Base-by-base conservation (phyloP, 257 asterid genomes). In the Primulina eburnea region DNA sequence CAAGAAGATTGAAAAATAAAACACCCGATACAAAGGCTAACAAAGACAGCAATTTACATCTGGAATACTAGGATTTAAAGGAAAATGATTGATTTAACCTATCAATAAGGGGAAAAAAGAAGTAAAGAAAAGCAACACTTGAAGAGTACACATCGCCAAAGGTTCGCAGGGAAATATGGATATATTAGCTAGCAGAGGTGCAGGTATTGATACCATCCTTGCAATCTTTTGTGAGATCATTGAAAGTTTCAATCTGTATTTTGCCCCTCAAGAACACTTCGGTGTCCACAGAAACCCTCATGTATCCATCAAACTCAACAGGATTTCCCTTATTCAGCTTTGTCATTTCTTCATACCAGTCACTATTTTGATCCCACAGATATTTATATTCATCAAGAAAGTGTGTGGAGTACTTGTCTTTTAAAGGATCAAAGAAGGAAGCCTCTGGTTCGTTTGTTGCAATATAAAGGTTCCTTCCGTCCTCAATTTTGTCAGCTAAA, bases 291-390 rank as follows among this genome's bases (percentile, higher is more conserved):
- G 86, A 75, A n/a, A 77, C 65, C 77, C 87, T 80, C 95, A 85
- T 88, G 77, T 88, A 88, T 30, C 91, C 88, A 62, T 88, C 95
- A 30, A 88, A 88, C 72, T 83, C 91, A 35, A 85, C 91, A 0
- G 88, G 82, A 26, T 68, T 76, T 5, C 91, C 89, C 4, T 77
- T 85, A 61, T 83, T 83, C 63, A 88, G 85, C 82, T 82, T 88
- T 2, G 70, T 79, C 82, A 60, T 88, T 77, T 88, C 91, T 30
- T 71, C 71, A 37, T 88, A 78, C 91, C 88, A 88, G 53, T 85
- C 88, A 40, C 91, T 88, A 64, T 80, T 78, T 0, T 79, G 74
- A 68, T 78, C 85, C 93, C 93, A 87, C 2, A 87, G 74, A 74
- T 85, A 89, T 18, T 77, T 83, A 17, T 82, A 69, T 0, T 85